Conservation (phyloP, 2,329 filamentous ascomycete genomes). For the Fusarium heterosporum region DNA sequence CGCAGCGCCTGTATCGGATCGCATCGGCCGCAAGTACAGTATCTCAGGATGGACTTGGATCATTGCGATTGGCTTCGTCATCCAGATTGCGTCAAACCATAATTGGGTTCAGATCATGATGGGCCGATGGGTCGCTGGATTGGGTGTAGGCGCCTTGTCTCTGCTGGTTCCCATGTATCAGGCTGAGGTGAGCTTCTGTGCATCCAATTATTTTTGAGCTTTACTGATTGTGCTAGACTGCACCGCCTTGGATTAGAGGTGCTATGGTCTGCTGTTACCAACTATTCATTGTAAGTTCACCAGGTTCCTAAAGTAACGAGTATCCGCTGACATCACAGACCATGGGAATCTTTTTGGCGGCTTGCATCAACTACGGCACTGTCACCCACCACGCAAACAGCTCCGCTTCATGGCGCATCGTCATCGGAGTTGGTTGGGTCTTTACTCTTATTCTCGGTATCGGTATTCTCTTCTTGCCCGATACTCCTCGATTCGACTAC, state of each 20-base stretch:
- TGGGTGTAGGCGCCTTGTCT: constrained; percentile 74
- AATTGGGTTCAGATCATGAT: constrained; percentile 75
- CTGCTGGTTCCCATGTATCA: constrained; percentile 79
- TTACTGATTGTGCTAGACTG: constrained; percentile 62
- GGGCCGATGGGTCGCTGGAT: constrained; percentile 72
- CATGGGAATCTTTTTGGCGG: constrained; percentile 71
- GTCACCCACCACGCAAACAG: constrained; percentile 56
- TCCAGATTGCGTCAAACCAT: constrained; percentile 68
- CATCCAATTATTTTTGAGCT: neutral
- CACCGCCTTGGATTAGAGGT: constrained; percentile 74
- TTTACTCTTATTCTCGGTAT: constrained; percentile 62
- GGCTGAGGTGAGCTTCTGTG: constrained; percentile 59
- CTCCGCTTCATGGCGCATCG: constrained; percentile 70
- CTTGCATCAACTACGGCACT: constrained; percentile 73
- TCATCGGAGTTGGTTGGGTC: constrained; percentile 65
- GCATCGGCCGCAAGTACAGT: constrained; percentile 70
- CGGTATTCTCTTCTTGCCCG: constrained; percentile 63
- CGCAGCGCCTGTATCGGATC: constrained; percentile 73
- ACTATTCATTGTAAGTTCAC: constrained; percentile 69
- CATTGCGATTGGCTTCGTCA: constrained; percentile 73
- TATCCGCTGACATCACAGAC: constrained; percentile 2
- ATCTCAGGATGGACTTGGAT: constrained; percentile 72
- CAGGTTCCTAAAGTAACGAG: neutral
- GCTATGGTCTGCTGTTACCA: constrained; percentile 75
- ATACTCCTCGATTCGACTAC: constrained; percentile 65